Evolutionary conservation across 2,329 filamentous ascomycete genomes (phyloP).

Genomic region (Lojkania enalia): DNA sequence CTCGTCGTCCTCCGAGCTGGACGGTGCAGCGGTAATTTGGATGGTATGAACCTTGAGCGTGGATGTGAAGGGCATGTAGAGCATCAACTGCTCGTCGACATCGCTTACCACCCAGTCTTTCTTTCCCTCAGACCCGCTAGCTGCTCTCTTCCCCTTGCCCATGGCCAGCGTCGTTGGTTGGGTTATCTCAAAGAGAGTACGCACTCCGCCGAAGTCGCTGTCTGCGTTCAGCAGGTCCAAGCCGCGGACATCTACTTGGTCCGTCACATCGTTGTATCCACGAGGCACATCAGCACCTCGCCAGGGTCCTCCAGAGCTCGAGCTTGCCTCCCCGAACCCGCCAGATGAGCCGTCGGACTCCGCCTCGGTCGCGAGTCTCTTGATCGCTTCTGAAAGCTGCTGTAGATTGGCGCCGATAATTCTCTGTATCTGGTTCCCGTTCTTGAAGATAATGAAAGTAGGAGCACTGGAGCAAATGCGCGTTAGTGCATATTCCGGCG

Average conservation of each 20-base stretch:
- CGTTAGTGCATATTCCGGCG: constrained; percentile 13
- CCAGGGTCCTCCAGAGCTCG: constrained; percentile 61
- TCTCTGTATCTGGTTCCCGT: constrained; percentile 67
- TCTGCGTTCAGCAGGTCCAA: constrained; percentile 89
- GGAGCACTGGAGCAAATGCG: constrained; percentile 62
- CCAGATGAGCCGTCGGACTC: constrained; percentile 50
- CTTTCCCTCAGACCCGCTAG: constrained; percentile 52
- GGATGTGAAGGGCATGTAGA: constrained; percentile 87
- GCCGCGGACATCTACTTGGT: constrained; percentile 75
- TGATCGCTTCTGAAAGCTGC: constrained; percentile 70
- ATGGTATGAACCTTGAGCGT: constrained; percentile 85
- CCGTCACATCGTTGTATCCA: constrained; percentile 81
- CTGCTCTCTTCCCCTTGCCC: constrained; percentile 59
- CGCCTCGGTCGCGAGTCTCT: constrained; percentile 70
- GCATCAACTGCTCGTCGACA: constrained; percentile 93
- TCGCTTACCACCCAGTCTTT: constrained; percentile 93
- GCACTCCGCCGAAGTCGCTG: constrained; percentile 71
- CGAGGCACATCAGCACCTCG: constrained; percentile 73
- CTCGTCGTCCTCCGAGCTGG: constrained; percentile 62
- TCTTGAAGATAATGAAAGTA: constrained; percentile 82
- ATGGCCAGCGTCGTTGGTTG: constrained; percentile 65
- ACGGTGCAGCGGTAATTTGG: constrained; percentile 81
- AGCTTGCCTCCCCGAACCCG: constrained; percentile 48
- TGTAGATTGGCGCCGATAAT: constrained; percentile 74
- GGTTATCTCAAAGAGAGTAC: constrained; percentile 69